phyloP scores from a whole-genome alignment of 768 basidiomycete genomes.

The Tulasnella calospora region DNA sequence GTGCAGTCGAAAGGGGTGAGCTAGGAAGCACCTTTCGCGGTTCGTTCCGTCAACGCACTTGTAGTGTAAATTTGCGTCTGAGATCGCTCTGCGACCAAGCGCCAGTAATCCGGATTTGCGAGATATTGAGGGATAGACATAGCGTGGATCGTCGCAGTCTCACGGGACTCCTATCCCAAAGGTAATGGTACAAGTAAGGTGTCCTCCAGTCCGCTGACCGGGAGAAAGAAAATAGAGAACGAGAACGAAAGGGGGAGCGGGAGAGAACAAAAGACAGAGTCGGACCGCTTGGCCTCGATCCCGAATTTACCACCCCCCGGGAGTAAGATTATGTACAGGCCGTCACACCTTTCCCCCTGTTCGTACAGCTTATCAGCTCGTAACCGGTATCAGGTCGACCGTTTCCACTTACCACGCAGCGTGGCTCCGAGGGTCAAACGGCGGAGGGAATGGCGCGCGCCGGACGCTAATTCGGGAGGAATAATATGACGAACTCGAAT shows the following conservation, averaged over 20 bases:
- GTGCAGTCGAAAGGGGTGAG: neutral
- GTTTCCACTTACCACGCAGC: neutral
- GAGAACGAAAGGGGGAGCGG: neutral
- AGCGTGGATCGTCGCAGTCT: neutral
- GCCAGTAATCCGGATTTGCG: neutral
- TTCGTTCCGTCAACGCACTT: neutral
- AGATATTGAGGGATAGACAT: neutral
- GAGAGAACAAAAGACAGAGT: neutral
- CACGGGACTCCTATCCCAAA: neutral
- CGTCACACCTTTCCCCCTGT: neutral
- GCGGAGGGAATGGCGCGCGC: neutral
- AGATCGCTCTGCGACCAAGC: constrained; percentile 2
- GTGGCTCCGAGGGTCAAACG: neutral
- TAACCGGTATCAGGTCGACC: neutral
- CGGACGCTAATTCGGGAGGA: neutral
- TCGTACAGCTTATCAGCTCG: neutral
- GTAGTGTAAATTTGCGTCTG: neutral
- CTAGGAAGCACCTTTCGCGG: neutral
- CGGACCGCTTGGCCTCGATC: neutral
- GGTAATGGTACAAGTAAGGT: neutral
- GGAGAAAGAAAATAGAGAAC: neutral
- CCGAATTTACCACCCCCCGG: neutral
- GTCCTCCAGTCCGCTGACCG: neutral
- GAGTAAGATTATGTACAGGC: neutral
- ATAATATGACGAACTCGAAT: neutral